Evolutionary conservation across 2,329 filamentous ascomycete genomes (phyloP), one percentile per base, ranked within the genome.

Genomic region (Neoscytalidium dimidiatum): DNA sequence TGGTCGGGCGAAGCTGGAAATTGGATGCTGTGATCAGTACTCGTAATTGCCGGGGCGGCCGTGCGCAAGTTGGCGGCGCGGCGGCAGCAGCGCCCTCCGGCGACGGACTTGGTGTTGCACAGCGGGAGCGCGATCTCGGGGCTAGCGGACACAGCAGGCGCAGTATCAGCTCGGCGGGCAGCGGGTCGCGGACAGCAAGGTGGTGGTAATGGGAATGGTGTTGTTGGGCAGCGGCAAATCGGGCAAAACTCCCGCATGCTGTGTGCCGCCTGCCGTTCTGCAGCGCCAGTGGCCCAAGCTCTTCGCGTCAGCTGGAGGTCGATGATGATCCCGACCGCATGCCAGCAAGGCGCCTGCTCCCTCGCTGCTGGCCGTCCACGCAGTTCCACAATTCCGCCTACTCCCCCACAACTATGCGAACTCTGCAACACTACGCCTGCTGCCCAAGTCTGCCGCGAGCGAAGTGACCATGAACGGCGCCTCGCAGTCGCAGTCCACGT

Each of bases 401-500:
- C 61, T 46, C 29, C 28, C 51, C 41, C 51, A 26, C 51, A 35
- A 41, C 26, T 17, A 64, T 64, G 62, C 38, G 29, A 49, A 58
- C 21, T 26, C 49, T 44, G 26, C 33, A 33, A 28, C 48, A 33
- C 48, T 26, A 44, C 48, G 26, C 31, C 49, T 21, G 38, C 38
- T 35, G 44, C 13, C 31, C 44, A 26, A 19, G 60, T n/a, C 46
- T 35, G 35, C 33, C n/a, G 61, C 49, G 48, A 35, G 35, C 41
- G 38, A 26, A 49, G 58, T 49, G 60, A 60, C 56, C 41, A 67
- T 67, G 66, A 67, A 62, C 56, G 66, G 65, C 41, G 46, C 46
- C 33, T 64, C 64, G 41, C 53, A 73, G 67, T 71, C 69, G 23
- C 52, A 56, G 44, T 23, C 44, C n/a, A n/a, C 14, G n/a, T 23